Base-by-base conservation (phyloP, 768 basidiomycete genomes). In the Psilocybe sp. region DNA sequence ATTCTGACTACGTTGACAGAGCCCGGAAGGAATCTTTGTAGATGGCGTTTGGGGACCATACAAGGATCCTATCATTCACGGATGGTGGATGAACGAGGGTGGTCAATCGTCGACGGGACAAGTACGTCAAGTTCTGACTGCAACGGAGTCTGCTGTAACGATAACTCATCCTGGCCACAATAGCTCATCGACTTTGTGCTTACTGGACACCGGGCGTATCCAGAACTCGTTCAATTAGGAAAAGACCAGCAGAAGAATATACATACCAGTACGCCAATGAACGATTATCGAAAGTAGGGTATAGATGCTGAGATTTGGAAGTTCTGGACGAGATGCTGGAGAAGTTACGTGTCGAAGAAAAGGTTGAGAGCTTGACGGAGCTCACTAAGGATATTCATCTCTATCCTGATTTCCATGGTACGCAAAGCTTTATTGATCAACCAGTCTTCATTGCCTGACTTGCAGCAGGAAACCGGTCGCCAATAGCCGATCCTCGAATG, bases 31-130 rank as follows among this genome's bases (percentile, higher is more conserved):
- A 1, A 79, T 93, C 7, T 92, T 95, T 56, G 96, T 98, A 2
- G 78, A 85, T 31, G 93, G 97, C 1, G 87, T 97, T 16, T 97
- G 93, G 93, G 92, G 92, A 0, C 91, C 91, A 1, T 93, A 92
- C 65, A 87, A 80, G 82, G 87, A 98, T 61, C 85, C 92, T 5
- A 78, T 95, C 31, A 94, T 98, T 70, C 85, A 85, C 38, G 92
- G 87, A 14, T 95, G 92, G 87, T 99, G 96, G 97, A 97, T 98
- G 93, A 99, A 95, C 61, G 97, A 99, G 69, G 97, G 96, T 35
- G 97, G 97, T 2, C 97, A 99, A 69, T 97, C 94, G 7, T 95
- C 94, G 1, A 99, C 97, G 0, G 97, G 97, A n/a, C 92, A 93
- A 70, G 87, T 87, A 46, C 42, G 69, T 54, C 4, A 10, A 6